Evolutionary conservation across 2,329 filamentous ascomycete genomes (phyloP).

Genomic region (Fusarium foetens): DNA sequence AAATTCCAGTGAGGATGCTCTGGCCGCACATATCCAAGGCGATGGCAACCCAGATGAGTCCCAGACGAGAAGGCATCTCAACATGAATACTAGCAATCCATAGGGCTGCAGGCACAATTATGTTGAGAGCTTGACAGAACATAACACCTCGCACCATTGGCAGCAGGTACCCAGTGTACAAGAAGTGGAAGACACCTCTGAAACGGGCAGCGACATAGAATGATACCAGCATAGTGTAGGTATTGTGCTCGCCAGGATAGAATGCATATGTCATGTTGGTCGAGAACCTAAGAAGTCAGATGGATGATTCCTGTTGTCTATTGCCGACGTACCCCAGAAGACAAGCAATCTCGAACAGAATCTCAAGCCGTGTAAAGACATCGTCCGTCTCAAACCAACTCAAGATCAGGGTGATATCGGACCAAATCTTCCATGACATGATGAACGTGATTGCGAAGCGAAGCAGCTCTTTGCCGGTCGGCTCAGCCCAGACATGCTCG

Average conservation of each 20-base stretch:
- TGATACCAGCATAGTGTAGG: constrained; percentile 67
- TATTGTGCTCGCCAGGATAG: constrained; percentile 56
- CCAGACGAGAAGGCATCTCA: constrained; percentile 63
- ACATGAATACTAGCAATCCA: constrained; percentile 71
- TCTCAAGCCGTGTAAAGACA: constrained; percentile 65
- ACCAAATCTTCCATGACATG: constrained; percentile 73
- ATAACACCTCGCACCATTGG: constrained; percentile 69
- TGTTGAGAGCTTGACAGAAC: constrained; percentile 58
- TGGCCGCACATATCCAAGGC: constrained; percentile 62
- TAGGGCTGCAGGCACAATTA: constrained; percentile 60
- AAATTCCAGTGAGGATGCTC: constrained; percentile 55
- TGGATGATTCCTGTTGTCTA: not conserved
- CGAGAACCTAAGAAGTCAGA: constrained; percentile 57
- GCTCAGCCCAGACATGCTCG: constrained; percentile 66
- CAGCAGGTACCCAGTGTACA: constrained; percentile 58
- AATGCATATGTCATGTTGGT: constrained; percentile 70
- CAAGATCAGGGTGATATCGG: constrained; percentile 65
- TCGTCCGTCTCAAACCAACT: constrained; percentile 73
- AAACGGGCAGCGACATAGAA: constrained; percentile 70
- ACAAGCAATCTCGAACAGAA: constrained; percentile 70
- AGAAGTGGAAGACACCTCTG: constrained; percentile 61
- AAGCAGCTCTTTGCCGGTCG: constrained; percentile 65
- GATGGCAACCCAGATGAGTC: constrained; percentile 66
- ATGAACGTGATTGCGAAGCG: constrained; percentile 70
- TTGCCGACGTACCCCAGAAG: constrained; percentile 60